Evolutionary conservation across 805 yeast species (phyloP).

Genomic region (Scheffersomyces amazonensis): DNA sequence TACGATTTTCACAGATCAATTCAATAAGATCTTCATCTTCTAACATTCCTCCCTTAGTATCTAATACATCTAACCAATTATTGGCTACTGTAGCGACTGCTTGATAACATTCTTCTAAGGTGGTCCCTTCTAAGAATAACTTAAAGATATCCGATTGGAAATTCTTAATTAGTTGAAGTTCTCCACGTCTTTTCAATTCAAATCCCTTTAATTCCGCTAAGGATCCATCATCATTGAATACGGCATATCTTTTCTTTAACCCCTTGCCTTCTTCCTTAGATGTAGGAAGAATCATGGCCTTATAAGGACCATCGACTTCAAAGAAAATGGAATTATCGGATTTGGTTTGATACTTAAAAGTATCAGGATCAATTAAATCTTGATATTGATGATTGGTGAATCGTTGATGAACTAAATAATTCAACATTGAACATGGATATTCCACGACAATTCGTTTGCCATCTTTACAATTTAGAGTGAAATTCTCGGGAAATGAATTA

Average conservation of each 20-base stretch:
- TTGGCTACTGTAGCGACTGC: constrained; percentile 93
- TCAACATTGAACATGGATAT: constrained; percentile 95
- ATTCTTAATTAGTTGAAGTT: constrained; percentile 85
- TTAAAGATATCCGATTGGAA: constrained; percentile 94
- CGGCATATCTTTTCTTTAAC: constrained; percentile 94
- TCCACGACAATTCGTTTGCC: constrained; percentile 79
- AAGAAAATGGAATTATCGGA: constrained; percentile 95
- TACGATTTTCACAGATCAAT: constrained; percentile 91
- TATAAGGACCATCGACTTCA: constrained; percentile 98
- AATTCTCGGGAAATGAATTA: constrained; percentile 88
- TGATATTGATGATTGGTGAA: constrained; percentile 96
- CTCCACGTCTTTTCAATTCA: constrained; percentile 96
- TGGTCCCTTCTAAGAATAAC: constrained; percentile 80
- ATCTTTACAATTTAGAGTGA: constrained; percentile 61
- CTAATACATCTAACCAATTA: constrained; percentile 93
- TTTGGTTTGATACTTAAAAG: constrained; percentile 66
- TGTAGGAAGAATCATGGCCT: constrained; percentile 95
- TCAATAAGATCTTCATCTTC: constrained; percentile 94
- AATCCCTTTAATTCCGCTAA: constrained; percentile 96
- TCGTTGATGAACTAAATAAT: constrained; percentile 83
- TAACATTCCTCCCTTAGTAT: constrained; percentile 77
- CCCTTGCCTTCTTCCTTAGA: constrained; percentile 98
- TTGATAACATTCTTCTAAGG: constrained; percentile 75
- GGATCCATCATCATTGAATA: constrained; percentile 90
- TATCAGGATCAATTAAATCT: constrained; percentile 68